Evolutionary conservation across 108 stramenopile species (phyloP).

Genomic region (Skeletonema potamos): DNA sequence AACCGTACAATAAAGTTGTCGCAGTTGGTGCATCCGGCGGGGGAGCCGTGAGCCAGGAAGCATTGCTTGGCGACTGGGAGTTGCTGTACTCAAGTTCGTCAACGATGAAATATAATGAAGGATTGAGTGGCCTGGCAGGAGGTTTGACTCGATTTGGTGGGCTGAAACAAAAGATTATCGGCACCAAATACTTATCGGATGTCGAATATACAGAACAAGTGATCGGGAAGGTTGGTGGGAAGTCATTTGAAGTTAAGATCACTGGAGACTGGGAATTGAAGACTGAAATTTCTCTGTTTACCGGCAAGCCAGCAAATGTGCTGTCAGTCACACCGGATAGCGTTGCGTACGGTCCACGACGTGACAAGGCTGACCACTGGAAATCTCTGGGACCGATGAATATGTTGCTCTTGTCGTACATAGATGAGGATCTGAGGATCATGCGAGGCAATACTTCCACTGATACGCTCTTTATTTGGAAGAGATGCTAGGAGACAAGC

Average conservation of each 20-base stretch:
- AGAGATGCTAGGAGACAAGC: constrained; percentile 15
- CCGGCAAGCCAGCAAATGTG: constrained; percentile 66
- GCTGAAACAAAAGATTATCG: constrained; percentile 54
- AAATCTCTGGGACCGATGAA: constrained; percentile 81
- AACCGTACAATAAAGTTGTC: constrained; percentile 50
- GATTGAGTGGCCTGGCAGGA: constrained; percentile 78
- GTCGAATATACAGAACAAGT: constrained; percentile 78
- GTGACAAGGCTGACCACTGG: constrained; percentile 85
- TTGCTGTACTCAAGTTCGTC: constrained; percentile 78
- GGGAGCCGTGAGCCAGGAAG: constrained; percentile 30
- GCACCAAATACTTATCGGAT: constrained; percentile 65
- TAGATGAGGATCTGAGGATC: constrained; percentile 79
- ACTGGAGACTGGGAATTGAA: constrained; percentile 80
- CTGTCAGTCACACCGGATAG: constrained; percentile 68
- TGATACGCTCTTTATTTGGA: constrained; percentile 77
- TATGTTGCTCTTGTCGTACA: constrained; percentile 70
- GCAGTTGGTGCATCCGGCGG: neutral
- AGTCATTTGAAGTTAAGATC: constrained; percentile 73
- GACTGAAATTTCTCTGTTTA: constrained; percentile 68
- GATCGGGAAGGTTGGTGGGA: constrained; percentile 52
- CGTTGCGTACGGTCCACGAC: constrained; percentile 72
- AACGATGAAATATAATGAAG: constrained; percentile 85
- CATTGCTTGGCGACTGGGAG: constrained; percentile 76
- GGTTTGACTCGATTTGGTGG: constrained; percentile 78
- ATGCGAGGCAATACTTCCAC: constrained; percentile 86